These are phyloP conservation scores for Hymenoscyphus fructigenus DNA, from an alignment of 2,329 filamentous ascomycete genomes.

Conservation along the genomic window DNA sequence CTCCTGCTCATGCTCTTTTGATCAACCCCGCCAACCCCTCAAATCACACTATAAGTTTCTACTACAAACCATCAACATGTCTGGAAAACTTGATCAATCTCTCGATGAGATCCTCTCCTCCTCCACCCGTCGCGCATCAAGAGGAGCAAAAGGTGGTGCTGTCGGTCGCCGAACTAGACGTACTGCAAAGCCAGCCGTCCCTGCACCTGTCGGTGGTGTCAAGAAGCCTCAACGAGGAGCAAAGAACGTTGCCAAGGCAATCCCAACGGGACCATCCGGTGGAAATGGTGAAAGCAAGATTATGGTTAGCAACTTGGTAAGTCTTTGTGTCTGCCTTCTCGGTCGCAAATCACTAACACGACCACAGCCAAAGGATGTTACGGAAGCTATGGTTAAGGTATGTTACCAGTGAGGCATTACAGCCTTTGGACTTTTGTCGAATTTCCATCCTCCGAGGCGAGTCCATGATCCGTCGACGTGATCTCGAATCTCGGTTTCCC, in stretches of 20 bases:
- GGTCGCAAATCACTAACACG: slow-evolving; percentile 14
- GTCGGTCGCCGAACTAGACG: slow-evolving; percentile 46
- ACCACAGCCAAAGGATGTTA: slow-evolving; percentile 86
- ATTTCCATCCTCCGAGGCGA: slow-evolving; percentile 48
- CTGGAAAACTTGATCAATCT: slow-evolving; percentile 93
- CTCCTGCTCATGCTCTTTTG: slow-evolving; percentile 32
- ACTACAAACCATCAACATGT: slow-evolving; percentile 59
- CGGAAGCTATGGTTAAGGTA: slow-evolving; percentile 99
- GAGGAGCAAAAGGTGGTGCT: slow-evolving; percentile 41
- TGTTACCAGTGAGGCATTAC: slow-evolving; percentile 82
- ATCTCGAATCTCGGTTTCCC: slow-evolving; percentile 24
- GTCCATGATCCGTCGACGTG: slow-evolving; percentile 31
- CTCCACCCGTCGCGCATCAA: slow-evolving; percentile 50
- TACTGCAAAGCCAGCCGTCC: slow-evolving; percentile 43
- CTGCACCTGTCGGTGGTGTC: slow-evolving; percentile 80
- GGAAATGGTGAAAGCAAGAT: slow-evolving; percentile 83
- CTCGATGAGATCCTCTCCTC: slow-evolving; percentile 95
- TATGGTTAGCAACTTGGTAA: slow-evolving; percentile 96
- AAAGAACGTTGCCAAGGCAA: slow-evolving; percentile 60
- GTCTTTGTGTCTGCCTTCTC: slow-evolving; percentile 38
- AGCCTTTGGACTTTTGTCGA: slow-evolving; percentile 70
- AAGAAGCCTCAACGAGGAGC: slow-evolving; percentile 68
- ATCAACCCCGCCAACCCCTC: not conserved
- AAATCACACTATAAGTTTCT: slow-evolving; percentile 22
- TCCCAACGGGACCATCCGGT: slow-evolving; percentile 62